Percentiles rank a stretch among this genome's conserved stretches.
phyloP scores from a whole-genome alignment of 176 grass and related monocot genomes.

The Phragmites australis region DNA sequence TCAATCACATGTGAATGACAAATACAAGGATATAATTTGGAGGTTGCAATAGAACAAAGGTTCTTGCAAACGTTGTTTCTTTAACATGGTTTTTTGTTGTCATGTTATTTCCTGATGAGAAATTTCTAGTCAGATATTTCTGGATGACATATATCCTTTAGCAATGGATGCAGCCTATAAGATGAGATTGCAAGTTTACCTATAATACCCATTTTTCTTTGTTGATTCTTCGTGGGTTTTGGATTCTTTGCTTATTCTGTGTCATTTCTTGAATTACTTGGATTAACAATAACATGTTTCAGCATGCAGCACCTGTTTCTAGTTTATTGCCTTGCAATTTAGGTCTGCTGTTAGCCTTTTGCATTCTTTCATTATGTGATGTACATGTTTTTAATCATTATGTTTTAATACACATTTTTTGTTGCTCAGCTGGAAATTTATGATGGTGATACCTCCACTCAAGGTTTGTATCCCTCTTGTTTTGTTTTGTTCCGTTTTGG shows the following conservation, averaged over 20 bases:
- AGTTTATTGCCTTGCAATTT: background rate
- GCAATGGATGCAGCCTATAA: background rate
- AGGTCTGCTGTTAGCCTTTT: background rate
- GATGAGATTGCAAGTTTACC: background rate
- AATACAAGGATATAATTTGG: background rate
- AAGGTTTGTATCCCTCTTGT: constrained; percentile 66
- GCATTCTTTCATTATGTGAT: background rate
- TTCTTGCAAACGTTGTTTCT: background rate
- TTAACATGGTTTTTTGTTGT: background rate
- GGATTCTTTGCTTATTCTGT: background rate
- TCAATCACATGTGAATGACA: background rate
- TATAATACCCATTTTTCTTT: background rate
- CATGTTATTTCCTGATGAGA: background rate
- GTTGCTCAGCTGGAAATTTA: constrained; percentile 78
- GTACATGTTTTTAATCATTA: background rate
- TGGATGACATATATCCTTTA: background rate
- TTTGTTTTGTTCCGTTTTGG: constrained; percentile 34
- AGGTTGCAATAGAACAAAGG: background rate
- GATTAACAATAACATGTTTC: constrained; percentile 17
- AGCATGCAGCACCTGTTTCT: constrained; percentile 2
- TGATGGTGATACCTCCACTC: constrained; percentile 58
- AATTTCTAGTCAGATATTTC: background rate
- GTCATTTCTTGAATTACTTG: background rate
- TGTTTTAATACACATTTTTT: constrained; percentile 30
- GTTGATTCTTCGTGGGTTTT: background rate